Conservation (phyloP, 225 moss, liverwort and hornwort genomes). For the Bryum argenteum region DNA sequence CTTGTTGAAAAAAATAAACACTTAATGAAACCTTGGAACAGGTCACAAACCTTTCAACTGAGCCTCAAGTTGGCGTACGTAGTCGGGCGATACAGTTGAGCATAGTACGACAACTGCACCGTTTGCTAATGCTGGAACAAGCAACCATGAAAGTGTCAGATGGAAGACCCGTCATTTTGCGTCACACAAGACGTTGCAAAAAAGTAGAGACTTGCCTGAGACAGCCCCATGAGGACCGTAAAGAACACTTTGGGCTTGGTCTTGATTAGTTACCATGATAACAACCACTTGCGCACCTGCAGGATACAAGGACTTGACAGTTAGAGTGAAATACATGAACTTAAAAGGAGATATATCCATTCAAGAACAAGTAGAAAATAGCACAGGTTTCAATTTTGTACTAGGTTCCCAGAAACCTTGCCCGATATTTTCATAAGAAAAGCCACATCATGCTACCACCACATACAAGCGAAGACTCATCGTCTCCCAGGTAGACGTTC, state of each 20-base stretch:
- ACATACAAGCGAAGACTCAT: neutral
- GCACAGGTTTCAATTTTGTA: neutral
- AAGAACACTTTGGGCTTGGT: slow-evolving; percentile 85
- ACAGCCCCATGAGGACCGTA: slow-evolving; percentile 79
- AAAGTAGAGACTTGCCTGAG: slow-evolving; percentile 45
- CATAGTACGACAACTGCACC: slow-evolving; percentile 76
- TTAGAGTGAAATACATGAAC: neutral
- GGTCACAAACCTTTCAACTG: slow-evolving; percentile 62
- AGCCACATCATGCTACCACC: neutral
- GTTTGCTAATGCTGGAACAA: slow-evolving; percentile 64
- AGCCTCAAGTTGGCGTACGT: slow-evolving; percentile 69
- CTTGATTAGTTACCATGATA: slow-evolving; percentile 92
- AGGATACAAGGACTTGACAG: slow-evolving; percentile 13
- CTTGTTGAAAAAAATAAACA: neutral
- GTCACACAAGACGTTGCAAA: neutral
- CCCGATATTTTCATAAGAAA: neutral
- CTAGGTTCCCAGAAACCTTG: neutral
- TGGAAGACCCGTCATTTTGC: neutral
- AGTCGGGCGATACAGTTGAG: slow-evolving; percentile 92
- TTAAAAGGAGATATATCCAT: neutral
- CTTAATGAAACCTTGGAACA: neutral
- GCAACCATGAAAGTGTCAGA: slow-evolving; percentile 26
- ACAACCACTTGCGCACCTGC: slow-evolving; percentile 80
- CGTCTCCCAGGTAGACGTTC: neutral
- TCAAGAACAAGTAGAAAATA: neutral